Base-by-base conservation (phyloP, 257 asterid genomes). In the Primulina eburnea region DNA sequence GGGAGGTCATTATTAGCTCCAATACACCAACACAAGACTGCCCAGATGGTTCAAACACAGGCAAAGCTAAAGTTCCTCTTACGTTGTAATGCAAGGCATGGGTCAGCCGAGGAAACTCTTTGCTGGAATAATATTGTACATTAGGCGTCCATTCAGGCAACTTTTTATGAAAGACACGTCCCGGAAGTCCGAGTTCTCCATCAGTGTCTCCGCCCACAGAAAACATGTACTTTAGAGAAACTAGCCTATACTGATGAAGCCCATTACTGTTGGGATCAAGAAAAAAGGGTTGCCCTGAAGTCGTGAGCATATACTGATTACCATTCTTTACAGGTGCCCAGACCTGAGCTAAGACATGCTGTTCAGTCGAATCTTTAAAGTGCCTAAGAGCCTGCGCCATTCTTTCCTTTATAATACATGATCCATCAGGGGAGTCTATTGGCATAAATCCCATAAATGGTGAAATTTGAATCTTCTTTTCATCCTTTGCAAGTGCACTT, bases 61-160 rank as follows among this genome's bases (percentile, higher is more conserved):
- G 98, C 81, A 92, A 84, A 28, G 97, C 98, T 71, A 92, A 80
- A 73, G 97, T 92, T 67, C 98, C 98, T 8, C 80, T 81, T 67
- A 92, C 95, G 75, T 92, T 87, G 81, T 84, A 86, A 81, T 86
- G 78, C 69, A 88, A 79, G 35, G 98, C 98, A 71, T 92, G 95
- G 80, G 73, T 84, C 69, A 88, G 89, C 34, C 98, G 88, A 4
- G 86, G 82, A 74, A 83, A 92, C 78, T 92, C 98, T 74, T 88
- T 84, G 83, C 96, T 88, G 29, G 98, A 85, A 74, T 92, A 92
- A 56, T 90, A 92, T 82, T 88, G 98, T 80, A 92, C 98, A 78
- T 92, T 85, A 28, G 98, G 98, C 7, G 98, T 86, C 98, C 98
- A 92, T 73, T 92, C 97, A 1, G 98, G 98, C 68, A 89, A 76